Percentiles rank a stretch among this genome's conserved stretches.
Evolutionary conservation across 2,329 filamentous ascomycete species (phyloP).

Genomic region (Geosmithia morbida): DNA sequence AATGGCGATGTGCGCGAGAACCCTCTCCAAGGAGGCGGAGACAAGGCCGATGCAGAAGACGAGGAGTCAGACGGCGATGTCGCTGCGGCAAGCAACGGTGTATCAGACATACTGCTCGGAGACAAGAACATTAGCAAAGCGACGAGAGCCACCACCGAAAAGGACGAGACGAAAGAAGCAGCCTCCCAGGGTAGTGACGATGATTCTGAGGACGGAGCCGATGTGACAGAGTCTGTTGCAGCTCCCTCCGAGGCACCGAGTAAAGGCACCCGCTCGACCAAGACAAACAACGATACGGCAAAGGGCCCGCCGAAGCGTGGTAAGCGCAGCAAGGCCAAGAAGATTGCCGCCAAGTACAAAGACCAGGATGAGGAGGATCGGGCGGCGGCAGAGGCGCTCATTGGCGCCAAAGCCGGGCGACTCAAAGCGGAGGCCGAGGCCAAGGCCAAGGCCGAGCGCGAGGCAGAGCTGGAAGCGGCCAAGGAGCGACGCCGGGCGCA

Average conservation of each 20-base stretch:
- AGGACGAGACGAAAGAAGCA: not conserved
- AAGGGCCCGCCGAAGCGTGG: constrained; percentile 42
- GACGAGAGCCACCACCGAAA: constrained; percentile 10
- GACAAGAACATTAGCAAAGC: no score
- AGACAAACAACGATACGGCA: constrained; percentile 21
- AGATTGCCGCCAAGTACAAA: constrained; percentile 78
- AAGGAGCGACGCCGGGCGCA: constrained; percentile 66
- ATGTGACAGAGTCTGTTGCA: constrained; percentile 4
- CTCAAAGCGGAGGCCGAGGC: constrained; percentile 56
- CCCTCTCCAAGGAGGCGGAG: constrained; percentile 17
- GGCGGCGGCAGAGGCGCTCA: constrained; percentile 65
- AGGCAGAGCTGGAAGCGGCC: constrained; percentile 50
- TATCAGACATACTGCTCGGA: not conserved
- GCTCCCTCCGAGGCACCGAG: constrained; percentile 7
- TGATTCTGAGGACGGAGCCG: constrained; percentile 10
- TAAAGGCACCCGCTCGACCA: constrained; percentile 3
- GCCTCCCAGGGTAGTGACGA: not conserved
- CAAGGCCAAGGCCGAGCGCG: constrained; percentile 54
- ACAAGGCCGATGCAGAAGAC: constrained; percentile 8
- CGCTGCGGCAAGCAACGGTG: constrained; percentile 5
- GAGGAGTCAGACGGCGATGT: constrained; percentile 19
- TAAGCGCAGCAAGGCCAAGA: constrained; percentile 73
- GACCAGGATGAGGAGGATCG: constrained; percentile 93
- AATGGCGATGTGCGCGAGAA: constrained; percentile 18
- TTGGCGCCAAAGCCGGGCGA: constrained; percentile 59